Evolutionary conservation across 345 rosid genomes (phyloP).

Genomic region (Populus nigra): DNA sequence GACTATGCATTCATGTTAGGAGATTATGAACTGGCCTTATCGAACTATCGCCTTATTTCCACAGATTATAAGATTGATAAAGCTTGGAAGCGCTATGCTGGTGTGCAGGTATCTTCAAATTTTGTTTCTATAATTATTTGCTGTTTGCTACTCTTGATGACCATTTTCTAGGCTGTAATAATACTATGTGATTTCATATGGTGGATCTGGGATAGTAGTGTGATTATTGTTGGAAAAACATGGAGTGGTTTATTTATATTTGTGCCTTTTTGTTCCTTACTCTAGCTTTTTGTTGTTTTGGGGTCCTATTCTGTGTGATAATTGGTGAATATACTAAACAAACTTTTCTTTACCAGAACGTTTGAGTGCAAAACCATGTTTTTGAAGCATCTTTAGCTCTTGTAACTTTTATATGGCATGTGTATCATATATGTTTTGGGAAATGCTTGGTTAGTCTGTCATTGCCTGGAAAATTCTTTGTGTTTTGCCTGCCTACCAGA

Average conservation of each 20-base stretch:
- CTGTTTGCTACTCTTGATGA: not conserved
- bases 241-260: too few relatives aligned
- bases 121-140: not conserved
- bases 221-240: not conserved
- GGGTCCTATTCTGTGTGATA: not conserved
- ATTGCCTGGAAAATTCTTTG: not conserved
- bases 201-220: not conserved
- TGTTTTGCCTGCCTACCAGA: not conserved
- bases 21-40: constrained; percentile 92
- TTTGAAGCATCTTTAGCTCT: not conserved
- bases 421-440: not conserved
- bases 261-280: not conserved
- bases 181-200: not conserved
- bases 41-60: constrained; percentile 89
- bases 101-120: constrained; percentile 73
- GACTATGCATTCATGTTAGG: constrained; percentile 97
- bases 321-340: not conserved
- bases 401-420: not conserved
- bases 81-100: constrained; percentile 98
- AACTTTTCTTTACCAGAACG: not conserved
- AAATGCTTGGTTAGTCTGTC: not conserved
- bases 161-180: not conserved
- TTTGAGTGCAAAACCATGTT: constrained; percentile 3
- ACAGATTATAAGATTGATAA: constrained; percentile 97
- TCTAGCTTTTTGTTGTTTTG: not conserved